These are phyloP conservation scores for Aureobasidium musti DNA, from an alignment of 2,329 filamentous ascomycete species.

Conservation along the genomic window DNA sequence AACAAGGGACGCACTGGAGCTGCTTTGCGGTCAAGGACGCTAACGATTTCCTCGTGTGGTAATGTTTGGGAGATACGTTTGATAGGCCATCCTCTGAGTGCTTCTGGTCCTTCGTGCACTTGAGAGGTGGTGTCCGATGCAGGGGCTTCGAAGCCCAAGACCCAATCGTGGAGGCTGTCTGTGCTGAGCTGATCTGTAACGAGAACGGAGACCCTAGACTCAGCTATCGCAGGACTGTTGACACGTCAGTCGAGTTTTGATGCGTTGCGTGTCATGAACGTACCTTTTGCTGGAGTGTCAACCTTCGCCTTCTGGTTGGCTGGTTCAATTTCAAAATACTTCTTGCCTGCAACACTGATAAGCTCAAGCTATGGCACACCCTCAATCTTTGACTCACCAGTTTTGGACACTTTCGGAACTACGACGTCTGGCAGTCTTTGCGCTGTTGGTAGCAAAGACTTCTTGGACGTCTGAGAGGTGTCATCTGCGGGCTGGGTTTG, in stretches of 20 bases:
- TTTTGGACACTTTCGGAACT: constrained; percentile 42
- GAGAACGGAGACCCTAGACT: constrained; percentile 41
- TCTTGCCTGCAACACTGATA: constrained; percentile 23
- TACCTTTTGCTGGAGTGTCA: neutral
- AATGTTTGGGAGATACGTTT: constrained; percentile 27
- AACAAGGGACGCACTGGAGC: constrained; percentile 14
- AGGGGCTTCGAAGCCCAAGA: constrained; percentile 32
- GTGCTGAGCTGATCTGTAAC: constrained; percentile 39
- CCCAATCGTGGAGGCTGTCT: constrained; percentile 38
- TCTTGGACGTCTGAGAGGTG: neutral
- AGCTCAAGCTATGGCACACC: neutral
- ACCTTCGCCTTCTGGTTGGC: neutral
- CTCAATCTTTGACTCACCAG: constrained; percentile 33
- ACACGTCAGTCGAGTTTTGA: neutral
- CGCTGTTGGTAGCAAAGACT: constrained; percentile 17
- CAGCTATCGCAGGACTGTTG: constrained; percentile 37
- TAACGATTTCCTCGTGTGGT: constrained; percentile 34
- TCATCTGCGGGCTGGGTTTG: neutral
- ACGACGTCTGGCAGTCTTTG: constrained; percentile 35
- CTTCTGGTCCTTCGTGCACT: constrained; percentile 28
- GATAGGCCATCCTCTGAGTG: constrained; percentile 29
- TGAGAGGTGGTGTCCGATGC: constrained; percentile 13
- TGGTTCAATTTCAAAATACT: constrained; percentile 30
- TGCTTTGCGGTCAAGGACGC: constrained; percentile 25
- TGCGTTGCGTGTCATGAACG: neutral